phyloP scores from a whole-genome alignment of 129 eudicot genomes.

The Flaveria sonorensis region DNA sequence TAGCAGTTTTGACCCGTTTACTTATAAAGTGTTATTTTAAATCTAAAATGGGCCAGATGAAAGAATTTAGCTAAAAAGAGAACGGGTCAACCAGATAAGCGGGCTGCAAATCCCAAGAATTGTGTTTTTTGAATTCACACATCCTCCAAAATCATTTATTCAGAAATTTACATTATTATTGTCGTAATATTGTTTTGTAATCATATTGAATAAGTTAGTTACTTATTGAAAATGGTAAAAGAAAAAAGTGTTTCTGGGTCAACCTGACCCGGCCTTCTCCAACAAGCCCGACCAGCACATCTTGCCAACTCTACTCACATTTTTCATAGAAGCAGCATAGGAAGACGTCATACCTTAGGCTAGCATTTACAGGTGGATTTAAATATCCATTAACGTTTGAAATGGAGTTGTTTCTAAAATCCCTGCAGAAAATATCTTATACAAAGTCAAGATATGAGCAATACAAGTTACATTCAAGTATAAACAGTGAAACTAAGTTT shows the following conservation, averaged over 20 bases:
- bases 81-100: neutral
- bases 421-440: slow-evolving; percentile 46
- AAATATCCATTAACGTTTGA: slow-evolving; percentile 56
- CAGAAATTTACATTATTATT: neutral
- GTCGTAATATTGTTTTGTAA: neutral
- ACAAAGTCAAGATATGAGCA: neutral
- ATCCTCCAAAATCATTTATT: neutral
- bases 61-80: neutral
- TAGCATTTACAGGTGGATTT: slow-evolving; percentile 65
- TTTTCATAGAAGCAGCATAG: neutral
- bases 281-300: neutral
- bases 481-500: neutral
- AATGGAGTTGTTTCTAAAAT: slow-evolving; percentile 61
- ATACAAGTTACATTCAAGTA: slow-evolving; percentile 9
- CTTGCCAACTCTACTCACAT: neutral
- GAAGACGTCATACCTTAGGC: slow-evolving; percentile 54
- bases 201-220: neutral
- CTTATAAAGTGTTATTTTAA: slow-evolving; percentile 7
- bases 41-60: neutral
- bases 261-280: neutral
- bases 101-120: neutral
- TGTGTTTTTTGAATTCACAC: neutral
- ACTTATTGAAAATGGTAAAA: neutral
- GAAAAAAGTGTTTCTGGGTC: neutral
- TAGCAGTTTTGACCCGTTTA: neutral